A percentile compares a stretch with the other conserved stretches of the same genome.
Evolutionary conservation across 31 red algal genomes (phyloP).

Genomic region (Endocladia muricata): DNA sequence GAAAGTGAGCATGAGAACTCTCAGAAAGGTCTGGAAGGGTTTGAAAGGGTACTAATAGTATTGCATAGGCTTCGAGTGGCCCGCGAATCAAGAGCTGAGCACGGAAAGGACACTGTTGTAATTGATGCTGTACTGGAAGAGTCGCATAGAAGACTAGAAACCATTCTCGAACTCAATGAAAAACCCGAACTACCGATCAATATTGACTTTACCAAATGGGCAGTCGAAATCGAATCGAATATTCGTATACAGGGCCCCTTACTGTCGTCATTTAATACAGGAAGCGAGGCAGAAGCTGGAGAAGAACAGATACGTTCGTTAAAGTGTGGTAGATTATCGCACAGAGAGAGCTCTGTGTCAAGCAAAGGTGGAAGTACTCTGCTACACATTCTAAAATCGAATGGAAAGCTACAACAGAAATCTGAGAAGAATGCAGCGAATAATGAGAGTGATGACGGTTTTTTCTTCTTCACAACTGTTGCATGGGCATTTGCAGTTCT

Average conservation of each 20-base stretch:
- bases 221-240: slow-evolving; percentile 20
- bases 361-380: slow-evolving; percentile 33
- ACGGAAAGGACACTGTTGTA: slow-evolving; percentile 5
- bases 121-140: slow-evolving; percentile 20
- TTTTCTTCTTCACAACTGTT: slow-evolving; percentile 33
- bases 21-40: not conserved
- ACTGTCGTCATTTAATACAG: slow-evolving; percentile 50
- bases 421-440: not conserved
- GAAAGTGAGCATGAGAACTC: slow-evolving; percentile 10
- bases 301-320: slow-evolving; percentile 6
- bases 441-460: slow-evolving; percentile 13
- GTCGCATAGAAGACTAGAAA: not conserved
- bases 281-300: slow-evolving; percentile 2
- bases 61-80: slow-evolving; percentile 10
- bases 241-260: slow-evolving; percentile 32
- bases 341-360: not conserved
- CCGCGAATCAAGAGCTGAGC: not conserved
- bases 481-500: slow-evolving; percentile 52
- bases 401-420: slow-evolving; percentile 21
- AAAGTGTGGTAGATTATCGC: not conserved
- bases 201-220: slow-evolving; percentile 33
- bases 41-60: slow-evolving; percentile 17
- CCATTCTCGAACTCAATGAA: not conserved
- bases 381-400: slow-evolving; percentile 22
- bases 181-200: not conserved